Conservation (phyloP, 176 grass and related monocot genomes). For the Cocos nucifera region DNA sequence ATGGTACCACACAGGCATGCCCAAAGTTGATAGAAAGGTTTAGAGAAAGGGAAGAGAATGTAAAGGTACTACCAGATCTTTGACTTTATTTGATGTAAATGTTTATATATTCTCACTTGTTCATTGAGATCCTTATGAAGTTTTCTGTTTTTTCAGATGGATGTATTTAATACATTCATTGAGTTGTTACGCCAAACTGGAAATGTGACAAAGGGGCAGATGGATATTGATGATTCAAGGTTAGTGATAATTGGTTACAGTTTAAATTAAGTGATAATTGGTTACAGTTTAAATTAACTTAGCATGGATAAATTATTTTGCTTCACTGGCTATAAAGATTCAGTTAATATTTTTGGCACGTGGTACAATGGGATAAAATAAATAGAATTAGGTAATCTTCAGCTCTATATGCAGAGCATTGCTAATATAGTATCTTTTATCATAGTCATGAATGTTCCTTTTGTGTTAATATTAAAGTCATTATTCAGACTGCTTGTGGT, state of each 20-base stretch:
- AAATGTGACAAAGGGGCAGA: conserved; percentile 84
- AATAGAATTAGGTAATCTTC: too few species aligned
- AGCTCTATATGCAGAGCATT: too few species aligned
- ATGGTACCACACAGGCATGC: conserved; percentile 55
- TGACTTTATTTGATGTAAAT: background rate
- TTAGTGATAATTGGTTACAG: conserved; percentile 1
- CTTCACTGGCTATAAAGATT: too few species aligned
- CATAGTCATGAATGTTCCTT: too few species aligned
- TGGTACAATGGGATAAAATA: too few species aligned
- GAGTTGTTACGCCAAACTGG: conserved; percentile 94
- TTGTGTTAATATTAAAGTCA: too few species aligned
- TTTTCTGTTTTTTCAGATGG: conserved; percentile 61
- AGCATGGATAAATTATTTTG: too few species aligned
- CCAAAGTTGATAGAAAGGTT: conserved; percentile 94
- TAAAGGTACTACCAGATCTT: conserved; percentile 50
- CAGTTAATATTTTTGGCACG: too few species aligned
- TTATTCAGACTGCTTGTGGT: too few species aligned
- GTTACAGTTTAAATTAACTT: too few species aligned
- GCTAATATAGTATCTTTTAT: too few species aligned
- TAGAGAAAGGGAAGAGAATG: conserved; percentile 97
- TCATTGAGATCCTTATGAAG: conserved; percentile 5
- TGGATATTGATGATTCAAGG: conserved; percentile 91
- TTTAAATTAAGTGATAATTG: background rate
- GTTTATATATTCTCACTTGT: conserved; percentile 1
- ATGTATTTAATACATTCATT: conserved; percentile 95